Conservation (phyloP, 495 filamentous ascomycete species). For the Venustampulla echinocandica region DNA sequence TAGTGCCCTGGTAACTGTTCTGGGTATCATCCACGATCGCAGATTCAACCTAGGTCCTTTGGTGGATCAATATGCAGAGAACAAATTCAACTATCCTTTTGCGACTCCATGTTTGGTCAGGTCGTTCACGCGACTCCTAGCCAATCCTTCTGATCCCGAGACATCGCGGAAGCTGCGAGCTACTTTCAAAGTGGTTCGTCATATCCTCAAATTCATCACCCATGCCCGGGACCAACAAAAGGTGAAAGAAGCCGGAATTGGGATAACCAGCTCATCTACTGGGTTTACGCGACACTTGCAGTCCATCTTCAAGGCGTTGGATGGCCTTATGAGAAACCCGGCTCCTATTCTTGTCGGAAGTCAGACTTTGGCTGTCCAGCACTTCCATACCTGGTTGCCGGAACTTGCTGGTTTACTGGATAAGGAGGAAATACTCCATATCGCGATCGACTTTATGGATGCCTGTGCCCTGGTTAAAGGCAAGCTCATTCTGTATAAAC, state of each 20-base stretch:
- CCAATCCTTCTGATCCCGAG: slow-evolving; percentile 68
- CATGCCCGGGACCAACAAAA: slow-evolving; percentile 82
- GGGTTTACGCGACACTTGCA: slow-evolving; percentile 78
- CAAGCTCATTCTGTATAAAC: slow-evolving; percentile 88
- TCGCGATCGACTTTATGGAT: slow-evolving; percentile 89
- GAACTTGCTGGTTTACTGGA: slow-evolving; percentile 70
- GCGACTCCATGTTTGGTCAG: slow-evolving; percentile 85
- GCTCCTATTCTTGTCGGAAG: slow-evolving; percentile 83
- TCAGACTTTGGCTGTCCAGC: slow-evolving; percentile 90
- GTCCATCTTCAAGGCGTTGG: slow-evolving; percentile 80
- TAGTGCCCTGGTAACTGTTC: slow-evolving; percentile 75
- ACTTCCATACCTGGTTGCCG: slow-evolving; percentile 94
- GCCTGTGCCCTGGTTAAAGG: slow-evolving; percentile 82
- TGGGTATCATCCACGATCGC: slow-evolving; percentile 91
- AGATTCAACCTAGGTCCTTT: slow-evolving; percentile 84
- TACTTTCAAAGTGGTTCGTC: slow-evolving; percentile 88
- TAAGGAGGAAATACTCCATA: slow-evolving; percentile 77
- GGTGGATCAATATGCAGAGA: slow-evolving; percentile 86
- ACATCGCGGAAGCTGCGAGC: slow-evolving; percentile 77
- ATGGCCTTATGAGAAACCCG: slow-evolving; percentile 77
- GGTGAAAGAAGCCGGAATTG: slow-evolving; percentile 79
- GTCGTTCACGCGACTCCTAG: slow-evolving; percentile 74
- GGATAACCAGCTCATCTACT: slow-evolving; percentile 65
- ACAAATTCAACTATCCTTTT: slow-evolving; percentile 85
- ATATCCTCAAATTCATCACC: slow-evolving; percentile 91